Evolutionary conservation across 768 basidiomycete genomes (phyloP), one percentile per base, ranked within the genome.

Genomic region (Suillus weaverae): DNA sequence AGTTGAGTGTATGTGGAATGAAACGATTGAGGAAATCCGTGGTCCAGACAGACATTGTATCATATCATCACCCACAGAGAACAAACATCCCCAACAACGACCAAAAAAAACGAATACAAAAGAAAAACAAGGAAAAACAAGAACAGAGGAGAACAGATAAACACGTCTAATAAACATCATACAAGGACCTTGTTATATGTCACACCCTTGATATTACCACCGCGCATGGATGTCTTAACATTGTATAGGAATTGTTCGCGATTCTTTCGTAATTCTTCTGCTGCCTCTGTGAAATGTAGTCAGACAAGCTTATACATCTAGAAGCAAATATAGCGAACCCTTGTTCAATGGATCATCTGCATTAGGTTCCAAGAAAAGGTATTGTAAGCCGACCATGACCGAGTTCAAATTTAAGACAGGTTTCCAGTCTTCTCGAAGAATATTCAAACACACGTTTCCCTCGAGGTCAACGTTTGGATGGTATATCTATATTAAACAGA

Each of bases 391-490:
- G 65, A 99, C 94, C 94, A 99, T 97, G 68, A 99, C 94, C 36
- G 96, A 94, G 76, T 95, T 98, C 61, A 99, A 83, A 78, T 98
- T 99, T 51, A 99, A 82, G 4, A 99, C 97, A 6, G 97, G 97
- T 74, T 99, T 99, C 97, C 97, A 99, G 80, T 99, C 97, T 81
- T 99, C 97, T 75, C 97, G 88, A 64, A 99, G 85, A 75, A 99
- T 98, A 79, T 99, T 99, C 71, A 99, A 78, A 81, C 97, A 99
- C 54, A 99, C 97, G 70, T 99, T 99, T 53, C 97, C 97, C 74
- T 98, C 95, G 43, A 97, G 85, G 77, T 99, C 97, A 61, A 99
- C 90, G 73, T 99, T 99, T 1, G 97, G 97, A 76, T 99, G 97
- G 77, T 99, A 99, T 74, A 99, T 98, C 97, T 99, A 68, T 60